Base-by-base conservation (phyloP, 345 rosid species). In the Eucalyptus tenuipes region DNA sequence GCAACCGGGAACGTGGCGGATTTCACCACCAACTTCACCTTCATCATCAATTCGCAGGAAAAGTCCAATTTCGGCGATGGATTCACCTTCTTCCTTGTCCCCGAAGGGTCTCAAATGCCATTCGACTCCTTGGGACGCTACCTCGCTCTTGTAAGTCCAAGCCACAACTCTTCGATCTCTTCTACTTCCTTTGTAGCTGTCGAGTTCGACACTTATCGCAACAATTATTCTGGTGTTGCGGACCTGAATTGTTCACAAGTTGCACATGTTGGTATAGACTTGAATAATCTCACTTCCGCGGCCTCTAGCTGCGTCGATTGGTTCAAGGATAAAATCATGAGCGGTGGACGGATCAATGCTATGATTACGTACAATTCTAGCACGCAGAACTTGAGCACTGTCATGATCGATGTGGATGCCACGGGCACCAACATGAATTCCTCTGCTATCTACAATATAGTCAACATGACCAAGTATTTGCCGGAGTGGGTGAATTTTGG, bases 401-500 rank as follows among this genome's bases (percentile, higher is more conserved):
- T 18, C 45, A 18, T 88, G 88, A 64, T 40, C 4, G 47, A 75
- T 7, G 47, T 7, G 2, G 85, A 71, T 47, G 88, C 81, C 40
- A 29, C 14, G 37, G 68, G 81, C 42, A 5, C 88, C 53, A 3
- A 47, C 82, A 66, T 68, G 1, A 37, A 31, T 40, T 48, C 68
- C 66, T 49, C 87, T 24, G 86, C 45, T 13, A n/a, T 88, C 37
- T 45, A 50, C 8, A 6, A 88, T 52, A 66, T 20, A 10, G 57
- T 90, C 48, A 86, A 90, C 81, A 25, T 90, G 50, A 24, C 48
- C 7, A 31, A 31, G 33, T 49, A 87, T 55, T 86, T 91, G 47
- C 90, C 90, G 22, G 91, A 90, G 48, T 87, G 88, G 89, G 90
- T 91, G 14, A 87, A 61, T 61, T 64, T 91, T 24, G 92, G 92